Base-by-base conservation (phyloP, 2,329 filamentous ascomycete species). In the Colletotrichum orchidophilum region DNA sequence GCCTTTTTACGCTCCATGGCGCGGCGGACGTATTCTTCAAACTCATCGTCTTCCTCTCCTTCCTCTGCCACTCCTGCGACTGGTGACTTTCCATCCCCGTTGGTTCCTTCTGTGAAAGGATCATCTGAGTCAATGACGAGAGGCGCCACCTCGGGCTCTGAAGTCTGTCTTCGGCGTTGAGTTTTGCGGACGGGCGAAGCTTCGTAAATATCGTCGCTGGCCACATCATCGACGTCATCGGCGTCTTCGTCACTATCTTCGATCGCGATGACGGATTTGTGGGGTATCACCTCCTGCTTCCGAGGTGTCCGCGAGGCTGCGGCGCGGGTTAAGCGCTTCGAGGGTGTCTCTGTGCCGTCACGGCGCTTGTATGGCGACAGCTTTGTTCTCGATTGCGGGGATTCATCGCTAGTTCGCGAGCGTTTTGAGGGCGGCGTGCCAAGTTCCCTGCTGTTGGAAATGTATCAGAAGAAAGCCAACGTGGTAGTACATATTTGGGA, bases 11-110 rank as follows among this genome's bases (percentile, higher is more conserved):
- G 75, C 72, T 81, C 80, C 73, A 81, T 76, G 59, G 86, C 87
- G 53, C 78, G 81, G 72, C 79, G 79, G 31, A 87, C 78, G 73
- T 87, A 88, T 60, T 83, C 81, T 46, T 79, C 81, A 21, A 86
- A 84, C 9, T 85, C 83, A 54, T 86, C 82, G 21, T 85, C 80
- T 5, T 78, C 81, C 31, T 76, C 76, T 1, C 75, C 74, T n/a
- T 75, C 73, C 46, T 33, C 54, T 8, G 29, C 57, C 18, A 39
- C 35, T 46, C 6, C 35, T 42, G 39, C 39, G 15, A 8, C 18
- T 7, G 24, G 71, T 31, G 24, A 72, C 59, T 6, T 73, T 59
- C 42, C 71, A 60, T 59, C 68, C 66, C 62, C 29, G 58, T 55
- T 11, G 27, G 39, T 31, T 72, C 35, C 42, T 21, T 71, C 62